These are phyloP conservation scores for Amphirosellinia nigrospora DNA, from an alignment of 495 filamentous ascomycete genomes.

Conservation along the genomic window DNA sequence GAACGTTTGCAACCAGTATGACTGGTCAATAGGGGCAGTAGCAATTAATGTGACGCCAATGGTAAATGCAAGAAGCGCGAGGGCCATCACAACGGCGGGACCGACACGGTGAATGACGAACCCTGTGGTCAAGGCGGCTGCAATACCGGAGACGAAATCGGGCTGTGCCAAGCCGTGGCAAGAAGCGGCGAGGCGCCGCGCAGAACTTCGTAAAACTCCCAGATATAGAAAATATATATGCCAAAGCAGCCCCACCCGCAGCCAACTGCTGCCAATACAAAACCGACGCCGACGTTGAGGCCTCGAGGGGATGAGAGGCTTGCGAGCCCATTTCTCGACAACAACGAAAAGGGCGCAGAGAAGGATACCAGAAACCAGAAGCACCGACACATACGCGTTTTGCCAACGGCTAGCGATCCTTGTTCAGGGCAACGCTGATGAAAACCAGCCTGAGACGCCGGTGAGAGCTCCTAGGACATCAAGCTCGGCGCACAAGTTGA, in stretches of 20 bases:
- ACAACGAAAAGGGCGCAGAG: slow-evolving; percentile 57
- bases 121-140: slow-evolving; percentile 59
- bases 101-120: slow-evolving; percentile 54
- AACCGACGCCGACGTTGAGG: slow-evolving; percentile 59
- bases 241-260: slow-evolving; percentile 69
- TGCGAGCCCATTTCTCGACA: slow-evolving; percentile 53
- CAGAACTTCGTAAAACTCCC: slow-evolving; percentile 60
- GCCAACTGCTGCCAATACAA: slow-evolving; percentile 62
- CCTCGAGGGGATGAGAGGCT: slow-evolving; percentile 64
- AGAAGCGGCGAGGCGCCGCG: slow-evolving; percentile 56
- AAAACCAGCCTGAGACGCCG: slow-evolving; percentile 64
- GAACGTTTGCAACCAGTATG: slow-evolving; percentile 55
- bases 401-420: slow-evolving; percentile 62
- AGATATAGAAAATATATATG: slow-evolving; percentile 66
- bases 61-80: slow-evolving; percentile 58
- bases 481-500: slow-evolving; percentile 42
- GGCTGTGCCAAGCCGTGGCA: slow-evolving; percentile 56
- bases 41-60: slow-evolving; percentile 56
- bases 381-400: slow-evolving; percentile 56
- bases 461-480: slow-evolving; percentile 59
- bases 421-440: slow-evolving; percentile 70
- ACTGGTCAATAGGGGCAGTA: slow-evolving; percentile 56
- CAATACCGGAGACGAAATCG: slow-evolving; percentile 56
- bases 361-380: slow-evolving; percentile 61
- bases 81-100: slow-evolving; percentile 57